Evolutionary conservation across 2,329 filamentous ascomycete species (phyloP).

Genomic region (Fusarium sp.): DNA sequence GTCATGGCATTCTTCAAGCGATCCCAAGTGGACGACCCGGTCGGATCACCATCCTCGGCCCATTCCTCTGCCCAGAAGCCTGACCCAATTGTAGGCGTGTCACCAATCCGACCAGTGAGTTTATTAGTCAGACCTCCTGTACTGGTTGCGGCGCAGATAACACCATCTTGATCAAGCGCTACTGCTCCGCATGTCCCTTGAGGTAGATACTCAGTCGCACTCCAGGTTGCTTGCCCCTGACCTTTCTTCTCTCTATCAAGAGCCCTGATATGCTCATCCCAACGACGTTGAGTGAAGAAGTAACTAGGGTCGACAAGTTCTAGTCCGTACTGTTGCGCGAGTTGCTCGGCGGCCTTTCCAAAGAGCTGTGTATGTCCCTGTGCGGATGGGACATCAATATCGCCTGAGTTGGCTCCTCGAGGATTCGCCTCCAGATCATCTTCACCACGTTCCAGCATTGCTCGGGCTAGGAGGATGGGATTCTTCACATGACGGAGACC

Average conservation of each 20-base stretch:
- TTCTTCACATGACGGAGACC: slow-evolving; percentile 78
- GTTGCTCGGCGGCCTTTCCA: slow-evolving; percentile 71
- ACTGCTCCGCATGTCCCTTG: slow-evolving; percentile 89
- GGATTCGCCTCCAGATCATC: slow-evolving; percentile 58
- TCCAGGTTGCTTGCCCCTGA: slow-evolving; percentile 59
- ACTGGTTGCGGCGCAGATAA: slow-evolving; percentile 72
- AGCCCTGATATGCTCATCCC: slow-evolving; percentile 78
- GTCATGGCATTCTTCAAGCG: slow-evolving; percentile 16
- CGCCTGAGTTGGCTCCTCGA: neutral
- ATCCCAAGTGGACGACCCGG: slow-evolving; percentile 20
- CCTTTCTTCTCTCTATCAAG: slow-evolving; percentile 57
- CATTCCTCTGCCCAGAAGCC: slow-evolving; percentile 93
- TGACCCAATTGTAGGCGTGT: slow-evolving; percentile 83
- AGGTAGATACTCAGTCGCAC: slow-evolving; percentile 71
- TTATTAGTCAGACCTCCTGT: slow-evolving; percentile 90
- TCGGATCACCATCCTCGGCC: slow-evolving; percentile 58
- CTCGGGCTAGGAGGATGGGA: slow-evolving; percentile 76
- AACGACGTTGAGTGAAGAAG: slow-evolving; percentile 80
- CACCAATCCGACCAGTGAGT: slow-evolving; percentile 82
- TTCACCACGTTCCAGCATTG: slow-evolving; percentile 74
- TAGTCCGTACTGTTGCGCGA: slow-evolving; percentile 74
- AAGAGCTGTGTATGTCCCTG: slow-evolving; percentile 75
- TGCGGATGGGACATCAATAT: slow-evolving; percentile 61
- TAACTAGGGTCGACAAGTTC: slow-evolving; percentile 74
- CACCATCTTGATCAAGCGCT: slow-evolving; percentile 77